Base-by-base conservation (phyloP, 495 filamentous ascomycete genomes). In the Astrothelium macrocarpum region DNA sequence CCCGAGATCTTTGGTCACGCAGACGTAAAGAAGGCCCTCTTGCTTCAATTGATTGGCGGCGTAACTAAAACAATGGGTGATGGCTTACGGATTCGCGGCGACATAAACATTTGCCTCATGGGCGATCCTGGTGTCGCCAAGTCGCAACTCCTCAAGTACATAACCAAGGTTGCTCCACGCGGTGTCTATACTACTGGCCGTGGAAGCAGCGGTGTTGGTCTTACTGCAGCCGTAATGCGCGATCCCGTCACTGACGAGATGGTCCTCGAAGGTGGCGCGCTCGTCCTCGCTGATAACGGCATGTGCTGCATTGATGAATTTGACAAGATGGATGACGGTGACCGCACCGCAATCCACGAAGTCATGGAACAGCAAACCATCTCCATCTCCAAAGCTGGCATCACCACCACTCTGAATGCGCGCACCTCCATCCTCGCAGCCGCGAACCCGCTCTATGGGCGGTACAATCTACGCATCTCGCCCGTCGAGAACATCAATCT, bases 311-410 rank as follows among this genome's bases (percentile, higher is more conserved):
- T 98, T 76, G 94, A 98, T 79, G 94, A 98, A 74, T 98, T 98
- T 72, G 94, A 98, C 80, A 98, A 98, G 78, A 98, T 98, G 94
- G 95, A 97, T 72, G 94, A 98, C 72, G 82, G 84, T 61, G 95
- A 97, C 74, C 84, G 94, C 64, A 97, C 94, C 0, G 95, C 95
- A 32, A 97, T 98, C 71, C 94, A 98, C 81, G 94, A 98, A 85
- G 94, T 98, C 32, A 98, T 98, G 94, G 94, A 98, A 71, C 94
- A 98, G 73, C 94, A 98, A 76, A 98, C 94, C 59, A 98, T 98
- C 63, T 95, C 90, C 62, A 97, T 98, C 68, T 96, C 92, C 67
- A 98, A 98, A 79, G 94, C 94, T 20, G 94, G 94, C 65, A 98
- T 98, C 74, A 94, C 85, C 49, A 98, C 94, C 14, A 92, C 92